A percentile compares a stretch with the other conserved stretches of the same genome.
These are phyloP conservation scores for Calvatia gigantea DNA, from an alignment of 768 basidiomycete species.

Conservation along the genomic window DNA sequence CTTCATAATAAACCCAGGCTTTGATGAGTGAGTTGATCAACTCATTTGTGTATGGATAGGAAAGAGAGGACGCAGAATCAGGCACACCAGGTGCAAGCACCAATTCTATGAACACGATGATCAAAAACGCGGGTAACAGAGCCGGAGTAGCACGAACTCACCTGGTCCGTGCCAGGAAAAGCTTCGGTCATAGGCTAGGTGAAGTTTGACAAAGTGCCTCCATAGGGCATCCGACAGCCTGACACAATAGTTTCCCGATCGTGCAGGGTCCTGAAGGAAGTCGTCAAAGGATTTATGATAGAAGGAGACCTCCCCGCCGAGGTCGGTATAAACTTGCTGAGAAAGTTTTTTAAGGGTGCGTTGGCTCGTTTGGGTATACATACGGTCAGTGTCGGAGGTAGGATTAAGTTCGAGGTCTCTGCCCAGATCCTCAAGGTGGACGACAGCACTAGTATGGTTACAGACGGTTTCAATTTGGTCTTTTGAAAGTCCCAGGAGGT, in stretches of 20 bases:
- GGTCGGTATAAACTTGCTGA: neutral
- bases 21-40: neutral
- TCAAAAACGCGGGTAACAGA: neutral
- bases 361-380: neutral
- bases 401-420: neutral
- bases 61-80: neutral
- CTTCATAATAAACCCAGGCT: neutral
- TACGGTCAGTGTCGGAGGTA: neutral
- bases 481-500: neutral
- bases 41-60: neutral
- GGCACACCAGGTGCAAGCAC: neutral
- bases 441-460: neutral
- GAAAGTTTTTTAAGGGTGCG: neutral
- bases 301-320: neutral
- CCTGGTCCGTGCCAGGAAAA: neutral
- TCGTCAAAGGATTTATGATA: conserved; percentile 6
- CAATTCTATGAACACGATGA: neutral
- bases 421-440: neutral
- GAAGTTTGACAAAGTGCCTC: neutral
- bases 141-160: neutral
- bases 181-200: neutral
- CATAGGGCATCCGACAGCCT: neutral
- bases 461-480: neutral
- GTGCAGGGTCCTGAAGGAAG: neutral
- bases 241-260: neutral